These are phyloP conservation scores for Fusarium protoensiforme DNA, from an alignment of 2,329 filamentous ascomycete species.

Conservation along the genomic window DNA sequence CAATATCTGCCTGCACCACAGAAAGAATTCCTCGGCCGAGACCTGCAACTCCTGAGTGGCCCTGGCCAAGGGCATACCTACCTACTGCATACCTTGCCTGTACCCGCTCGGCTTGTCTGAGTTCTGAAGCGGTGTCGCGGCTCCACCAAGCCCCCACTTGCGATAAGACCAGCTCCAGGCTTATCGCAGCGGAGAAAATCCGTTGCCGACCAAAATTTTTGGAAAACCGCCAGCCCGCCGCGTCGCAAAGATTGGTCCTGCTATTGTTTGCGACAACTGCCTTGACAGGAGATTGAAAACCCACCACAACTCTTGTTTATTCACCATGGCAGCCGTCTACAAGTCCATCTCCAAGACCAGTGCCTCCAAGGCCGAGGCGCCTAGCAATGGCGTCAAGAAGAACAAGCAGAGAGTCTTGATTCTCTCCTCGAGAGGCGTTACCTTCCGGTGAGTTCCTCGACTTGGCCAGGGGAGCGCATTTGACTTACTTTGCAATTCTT, in stretches of 20 bases:
- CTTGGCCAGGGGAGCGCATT: constrained; percentile 15
- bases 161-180: constrained; percentile 43
- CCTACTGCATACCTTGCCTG: background rate
- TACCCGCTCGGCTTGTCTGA: constrained; percentile 18
- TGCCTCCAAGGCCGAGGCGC: constrained; percentile 60
- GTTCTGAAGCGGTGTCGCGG: constrained; percentile 33
- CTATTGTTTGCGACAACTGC: constrained; percentile 23
- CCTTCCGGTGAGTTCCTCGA: constrained; percentile 72
- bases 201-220: constrained; percentile 45
- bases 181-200: constrained; percentile 47
- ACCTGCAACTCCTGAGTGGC: constrained; percentile 5
- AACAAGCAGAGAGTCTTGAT: constrained; percentile 86
- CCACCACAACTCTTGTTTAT: constrained; percentile 14
- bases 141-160: constrained; percentile 32
- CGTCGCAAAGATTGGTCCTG: constrained; percentile 32
- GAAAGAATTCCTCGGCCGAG: constrained; percentile 6
- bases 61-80: constrained; percentile 1
- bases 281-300: constrained; percentile 3
- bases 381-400: constrained; percentile 64
- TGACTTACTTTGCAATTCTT: constrained; percentile 21
- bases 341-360: constrained; percentile 75
- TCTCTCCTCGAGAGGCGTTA: constrained; percentile 91
- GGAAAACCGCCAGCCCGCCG: constrained; percentile 36
- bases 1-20: background rate
- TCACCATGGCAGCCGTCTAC: constrained; percentile 75